phyloP scores from a whole-genome alignment of 1,284 basidiomycete species.

The Cutaneotrichosporon cutaneum region DNA sequence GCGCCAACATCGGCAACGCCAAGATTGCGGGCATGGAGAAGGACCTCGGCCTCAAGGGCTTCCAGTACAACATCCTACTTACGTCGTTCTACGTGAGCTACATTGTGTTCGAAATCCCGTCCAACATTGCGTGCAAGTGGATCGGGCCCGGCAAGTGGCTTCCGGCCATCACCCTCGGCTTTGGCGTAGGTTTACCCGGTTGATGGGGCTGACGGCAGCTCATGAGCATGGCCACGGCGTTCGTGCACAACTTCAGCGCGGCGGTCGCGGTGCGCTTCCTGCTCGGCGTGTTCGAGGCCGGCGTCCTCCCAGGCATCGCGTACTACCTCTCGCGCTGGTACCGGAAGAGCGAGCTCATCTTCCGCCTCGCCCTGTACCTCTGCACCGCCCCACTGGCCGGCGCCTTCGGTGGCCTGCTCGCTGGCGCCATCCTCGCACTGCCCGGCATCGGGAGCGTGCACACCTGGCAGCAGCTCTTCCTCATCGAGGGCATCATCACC shows the following conservation, averaged over 20 bases:
- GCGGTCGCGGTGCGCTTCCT: conserved; percentile 28
- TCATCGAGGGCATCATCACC: conserved; percentile 43
- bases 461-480: conserved; percentile 30
- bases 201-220: conserved; percentile 15
- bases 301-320: conserved; percentile 39
- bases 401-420: conserved; percentile 29
- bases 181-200: conserved; percentile 18
- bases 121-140: conserved; percentile 25
- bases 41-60: conserved; percentile 23
- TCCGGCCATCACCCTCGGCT: conserved; percentile 26
- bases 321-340: conserved; percentile 35
- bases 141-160: conserved; percentile 29
- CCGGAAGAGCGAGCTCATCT: conserved; percentile 24
- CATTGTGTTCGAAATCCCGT: conserved; percentile 33
- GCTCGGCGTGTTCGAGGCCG: conserved; percentile 41
- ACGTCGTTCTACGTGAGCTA: conserved; percentile 29
- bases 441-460: conserved; percentile 26
- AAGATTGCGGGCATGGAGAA: conserved; percentile 28
- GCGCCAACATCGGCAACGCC: conserved; percentile 30
- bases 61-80: conserved; percentile 29
- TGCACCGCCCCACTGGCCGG: conserved; percentile 18
- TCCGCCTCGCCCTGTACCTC: conserved; percentile 23
- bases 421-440: conserved; percentile 24
- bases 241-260: conserved; percentile 27
- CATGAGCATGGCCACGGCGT: conserved; percentile 34